Base-by-base conservation (phyloP, 2,329 filamentous ascomycete species). In the Aspergillus uvarum region DNA sequence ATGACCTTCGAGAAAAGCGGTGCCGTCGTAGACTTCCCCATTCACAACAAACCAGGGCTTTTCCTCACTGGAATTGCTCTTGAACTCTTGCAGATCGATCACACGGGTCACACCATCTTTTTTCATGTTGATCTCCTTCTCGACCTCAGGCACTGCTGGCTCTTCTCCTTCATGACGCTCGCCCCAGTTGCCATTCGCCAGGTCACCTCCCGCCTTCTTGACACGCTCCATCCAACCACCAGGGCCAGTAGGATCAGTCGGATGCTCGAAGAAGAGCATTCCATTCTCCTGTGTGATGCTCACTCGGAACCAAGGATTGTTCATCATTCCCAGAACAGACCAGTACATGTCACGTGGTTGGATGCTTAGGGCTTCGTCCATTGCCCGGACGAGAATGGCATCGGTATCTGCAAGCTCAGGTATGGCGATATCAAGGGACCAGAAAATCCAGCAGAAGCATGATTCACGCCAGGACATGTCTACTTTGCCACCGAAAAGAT, bases 241-340 rank as follows among this genome's bases (percentile, higher is more conserved):
- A 0, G 89, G 83, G 65, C 88, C 87, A 0, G 88, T 87, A 6
- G 92, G 91, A 64, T 92, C 89, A 2, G 92, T 96, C 0, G 93
- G 93, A 68, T 97, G 93, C 73, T 96, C 92, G 66, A 97, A 97
- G 5, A 85, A 82, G 47, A 96, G 76, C 7, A 71, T 76, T 16
- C 85, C 80, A 0, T 81, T 82, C 61, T 93, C 87, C 58, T 87
- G 87, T 55, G 86, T 85, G 57, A 97, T 89, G 2, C 87, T 85
- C 1, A 97, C 84, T 5, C 93, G 84, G 74, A 89, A 97, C 93
- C 93, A 97, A 0, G 91, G 90, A 68, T 96, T 96, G 77, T 96
- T 96, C 93, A 97, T 96, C 93, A 97, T 97, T 0, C 93, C 92
- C 44, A 96, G 79, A 2, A 96, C 92, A 61, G 87, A 92, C 93